Evolutionary conservation across 1,139 yeast genomes (phyloP), one percentile per base, ranked within the genome.

Genomic region (Blastobotrys petasosporus): DNA sequence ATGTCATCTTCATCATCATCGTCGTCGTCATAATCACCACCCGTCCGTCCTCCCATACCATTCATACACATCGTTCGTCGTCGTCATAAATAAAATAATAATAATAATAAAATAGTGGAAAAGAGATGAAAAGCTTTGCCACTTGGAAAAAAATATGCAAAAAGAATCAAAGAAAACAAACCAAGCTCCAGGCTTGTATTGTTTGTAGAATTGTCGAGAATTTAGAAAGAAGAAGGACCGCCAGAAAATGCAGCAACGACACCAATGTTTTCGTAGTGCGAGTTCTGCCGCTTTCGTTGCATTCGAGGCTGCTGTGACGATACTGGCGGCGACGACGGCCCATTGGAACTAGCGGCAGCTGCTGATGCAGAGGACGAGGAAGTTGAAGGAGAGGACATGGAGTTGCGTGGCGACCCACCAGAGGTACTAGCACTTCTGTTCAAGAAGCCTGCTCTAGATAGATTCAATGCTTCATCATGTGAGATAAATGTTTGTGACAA

Each of bases 391-490:
- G 38, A 20, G 16, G 25, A 20, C 7, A 20, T 20, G 25, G 12
- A 34, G 17, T 11, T 23, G 37, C 37, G n/a, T 20, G 31, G 36
- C 12, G 10, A 34, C 42, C 12, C 30, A 38, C 30, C 32, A 11
- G 42, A 16, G 12, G 25, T 12, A 15, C 32, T 25, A 11, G n/a
- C 12, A 5, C 28, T 13, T 13, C 36, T 11, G 17, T 33, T 33
- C 20, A 33, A 33, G n/a, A 33, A 33, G 16, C 36, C 60, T 7
- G 69, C 68, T 9, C 70, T 55, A 7, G 67, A 57, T 43, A 66
- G 56, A 51, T 66, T 66, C 51, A 66, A 54, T 9, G 70, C 70
- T 46, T 66, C 69, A 48, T 66, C 70, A 29, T 64, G 65, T 5
- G 66, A 51, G 37, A 62, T 58, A 13, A 50, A 48, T 9, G 57